phyloP scores from a whole-genome alignment of 2,329 filamentous ascomycete genomes.

The Beauveria scarabaeidicola region DNA sequence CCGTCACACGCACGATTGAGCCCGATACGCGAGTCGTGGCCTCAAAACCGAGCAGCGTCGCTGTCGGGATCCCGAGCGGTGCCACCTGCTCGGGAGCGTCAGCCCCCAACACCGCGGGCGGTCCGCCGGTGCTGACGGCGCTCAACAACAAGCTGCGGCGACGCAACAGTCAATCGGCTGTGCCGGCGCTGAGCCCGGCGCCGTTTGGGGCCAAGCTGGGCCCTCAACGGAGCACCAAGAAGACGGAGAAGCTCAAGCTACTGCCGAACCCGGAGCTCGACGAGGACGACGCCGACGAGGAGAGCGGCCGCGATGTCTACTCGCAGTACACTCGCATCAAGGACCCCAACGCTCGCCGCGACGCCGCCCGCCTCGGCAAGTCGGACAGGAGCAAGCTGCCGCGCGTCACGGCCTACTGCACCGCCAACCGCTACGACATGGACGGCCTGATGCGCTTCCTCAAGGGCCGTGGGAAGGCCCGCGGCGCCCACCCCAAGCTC shows the following conservation, averaged over 20 bases:
- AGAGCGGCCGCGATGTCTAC: slow-evolving; percentile 91
- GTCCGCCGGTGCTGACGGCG: slow-evolving; percentile 53
- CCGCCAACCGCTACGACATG: slow-evolving; percentile 83
- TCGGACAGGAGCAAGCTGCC: slow-evolving; percentile 82
- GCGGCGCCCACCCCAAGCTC: slow-evolving; percentile 77
- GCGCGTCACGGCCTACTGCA: slow-evolving; percentile 93
- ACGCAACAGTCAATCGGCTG: slow-evolving; percentile 68
- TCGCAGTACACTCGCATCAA: slow-evolving; percentile 97
- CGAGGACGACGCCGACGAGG: slow-evolving; percentile 71
- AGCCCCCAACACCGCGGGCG: slow-evolving; percentile 21
- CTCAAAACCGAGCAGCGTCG: slow-evolving; percentile 19
- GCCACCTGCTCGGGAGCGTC: slow-evolving; percentile 24
- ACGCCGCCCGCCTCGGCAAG: slow-evolving; percentile 87
- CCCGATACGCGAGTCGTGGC: slow-evolving; percentile 27
- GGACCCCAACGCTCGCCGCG: slow-evolving; percentile 83
- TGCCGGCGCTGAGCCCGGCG: slow-evolving; percentile 28
- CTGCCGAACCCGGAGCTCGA: slow-evolving; percentile 81
- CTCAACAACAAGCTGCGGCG: slow-evolving; percentile 82
- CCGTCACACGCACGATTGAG: slow-evolving; percentile 53
- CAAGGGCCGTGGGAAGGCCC: slow-evolving; percentile 70
- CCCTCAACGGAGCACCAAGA: slow-evolving; percentile 90
- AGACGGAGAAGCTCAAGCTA: slow-evolving; percentile 94
- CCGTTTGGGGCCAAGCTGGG: slow-evolving; percentile 62
- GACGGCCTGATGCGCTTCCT: slow-evolving; percentile 84
- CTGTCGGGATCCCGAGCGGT: slow-evolving; percentile 13